phyloP scores from a whole-genome alignment of 2,329 filamentous ascomycete species.

The Nectriaceae sp. region DNA sequence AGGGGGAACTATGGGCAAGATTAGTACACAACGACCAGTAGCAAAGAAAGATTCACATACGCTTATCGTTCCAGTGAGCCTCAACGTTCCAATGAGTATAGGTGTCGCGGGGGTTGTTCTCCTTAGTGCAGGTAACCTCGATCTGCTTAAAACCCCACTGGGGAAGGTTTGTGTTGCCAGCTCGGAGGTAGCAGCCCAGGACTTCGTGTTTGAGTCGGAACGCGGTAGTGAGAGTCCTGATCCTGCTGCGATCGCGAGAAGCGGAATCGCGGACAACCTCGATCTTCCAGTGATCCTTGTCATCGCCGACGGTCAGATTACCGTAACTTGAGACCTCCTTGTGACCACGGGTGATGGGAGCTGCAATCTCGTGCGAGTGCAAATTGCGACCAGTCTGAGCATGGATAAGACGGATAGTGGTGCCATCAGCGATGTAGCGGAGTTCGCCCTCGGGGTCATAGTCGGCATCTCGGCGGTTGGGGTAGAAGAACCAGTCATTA shows the following conservation, averaged over 20 bases:
- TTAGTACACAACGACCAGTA: neutral
- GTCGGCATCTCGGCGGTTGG: conserved; percentile 76
- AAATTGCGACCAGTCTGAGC: conserved; percentile 95
- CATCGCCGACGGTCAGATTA: conserved; percentile 91
- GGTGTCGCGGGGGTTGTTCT: conserved; percentile 87
- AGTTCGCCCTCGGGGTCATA: conserved; percentile 69
- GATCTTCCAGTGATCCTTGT: conserved; percentile 96
- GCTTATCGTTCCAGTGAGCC: conserved; percentile 88
- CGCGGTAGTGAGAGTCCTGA: conserved; percentile 89
- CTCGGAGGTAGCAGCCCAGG: conserved; percentile 90
- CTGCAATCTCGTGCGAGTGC: conserved; percentile 88
- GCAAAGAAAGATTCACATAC: conserved; percentile 54
- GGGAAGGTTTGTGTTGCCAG: conserved; percentile 92
- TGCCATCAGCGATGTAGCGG: conserved; percentile 76
- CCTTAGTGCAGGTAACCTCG: conserved; percentile 91
- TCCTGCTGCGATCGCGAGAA: conserved; percentile 78
- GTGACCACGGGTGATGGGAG: conserved; percentile 85
- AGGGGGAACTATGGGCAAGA: conserved; percentile 66
- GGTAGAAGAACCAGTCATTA: conserved; percentile 99
- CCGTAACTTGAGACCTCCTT: conserved; percentile 95
- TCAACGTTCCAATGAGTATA: conserved; percentile 99
- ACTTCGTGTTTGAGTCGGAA: conserved; percentile 84
- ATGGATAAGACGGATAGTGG: conserved; percentile 84
- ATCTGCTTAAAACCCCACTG: conserved; percentile 99
- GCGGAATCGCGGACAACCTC: conserved; percentile 91